Conservation (phyloP, 192 early-diverging fungal species). For the Entrophospora sp. region DNA sequence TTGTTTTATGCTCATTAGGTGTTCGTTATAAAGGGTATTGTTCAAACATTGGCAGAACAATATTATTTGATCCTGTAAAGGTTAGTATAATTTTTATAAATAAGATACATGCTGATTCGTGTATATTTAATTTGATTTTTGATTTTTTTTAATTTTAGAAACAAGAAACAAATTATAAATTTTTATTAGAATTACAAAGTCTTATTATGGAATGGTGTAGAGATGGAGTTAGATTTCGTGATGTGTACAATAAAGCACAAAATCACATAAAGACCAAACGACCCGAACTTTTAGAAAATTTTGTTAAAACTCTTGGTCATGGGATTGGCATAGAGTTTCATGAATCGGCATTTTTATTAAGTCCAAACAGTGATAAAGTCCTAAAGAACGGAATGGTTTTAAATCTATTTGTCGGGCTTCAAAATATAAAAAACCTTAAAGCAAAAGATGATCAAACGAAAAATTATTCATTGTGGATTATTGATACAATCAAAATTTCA, state of each 20-base stretch:
- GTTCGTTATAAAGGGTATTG: slow-evolving; percentile 92
- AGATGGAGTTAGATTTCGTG: slow-evolving; percentile 64
- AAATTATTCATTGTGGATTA: slow-evolving; percentile 74
- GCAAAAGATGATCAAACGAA: slow-evolving; percentile 62
- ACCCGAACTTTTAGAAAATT: slow-evolving; percentile 78
- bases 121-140: slow-evolving; percentile 8
- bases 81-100: slow-evolving; percentile 20
- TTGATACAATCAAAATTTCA: slow-evolving; percentile 79
- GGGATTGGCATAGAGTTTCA: slow-evolving; percentile 92
- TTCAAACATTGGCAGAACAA: slow-evolving; percentile 90
- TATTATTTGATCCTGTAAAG: slow-evolving; percentile 85
- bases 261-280: slow-evolving; percentile 65
- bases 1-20: slow-evolving; percentile 87
- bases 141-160: slow-evolving; percentile 24
- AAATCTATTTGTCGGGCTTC: slow-evolving; percentile 78
- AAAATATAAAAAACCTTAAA: slow-evolving; percentile 70
- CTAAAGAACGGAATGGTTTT: slow-evolving; percentile 79
- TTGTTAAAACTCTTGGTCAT: slow-evolving; percentile 83
- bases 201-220: slow-evolving; percentile 61
- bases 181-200: slow-evolving; percentile 79
- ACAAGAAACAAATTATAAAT: slow-evolving; percentile 90
- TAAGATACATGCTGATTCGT: neutral
- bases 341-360: slow-evolving; percentile 73
- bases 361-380: slow-evolving; percentile 54
- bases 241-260: slow-evolving; percentile 66